Evolutionary conservation across 2,329 filamentous ascomycete genomes (phyloP).

Genomic region (Albophoma yamanashiensis): DNA sequence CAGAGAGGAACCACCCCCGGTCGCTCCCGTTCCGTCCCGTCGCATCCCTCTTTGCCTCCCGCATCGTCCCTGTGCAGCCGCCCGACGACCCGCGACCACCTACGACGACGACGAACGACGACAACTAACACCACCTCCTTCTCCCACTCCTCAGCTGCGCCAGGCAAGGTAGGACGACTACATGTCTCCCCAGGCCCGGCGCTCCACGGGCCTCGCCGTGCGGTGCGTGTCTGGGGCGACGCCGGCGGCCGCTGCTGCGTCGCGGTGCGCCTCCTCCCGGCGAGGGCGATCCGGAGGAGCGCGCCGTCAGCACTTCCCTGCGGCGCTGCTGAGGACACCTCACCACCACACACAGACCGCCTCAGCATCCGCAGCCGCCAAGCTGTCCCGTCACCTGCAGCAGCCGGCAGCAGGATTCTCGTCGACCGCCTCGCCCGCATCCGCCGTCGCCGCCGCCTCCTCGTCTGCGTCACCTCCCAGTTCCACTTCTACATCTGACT

Average conservation of each 20-base stretch:
- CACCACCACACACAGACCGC: neutral
- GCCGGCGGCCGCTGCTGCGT: neutral
- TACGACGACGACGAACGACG: neutral
- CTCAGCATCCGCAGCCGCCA: neutral
- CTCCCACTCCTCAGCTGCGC: neutral
- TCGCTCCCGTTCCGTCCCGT: neutral
- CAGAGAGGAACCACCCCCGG: neutral
- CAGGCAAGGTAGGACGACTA: neutral
- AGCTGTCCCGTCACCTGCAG: constrained; percentile 1
- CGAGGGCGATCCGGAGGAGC: neutral
- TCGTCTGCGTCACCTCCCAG: neutral
- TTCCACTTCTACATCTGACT: neutral
- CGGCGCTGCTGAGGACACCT: neutral
- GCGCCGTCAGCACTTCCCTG: neutral
- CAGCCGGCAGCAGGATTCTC: constrained; percentile 1
- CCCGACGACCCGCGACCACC: neutral
- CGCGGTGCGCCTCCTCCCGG: neutral
- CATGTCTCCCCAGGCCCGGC: constrained; percentile 22
- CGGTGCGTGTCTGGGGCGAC: constrained; percentile 3
- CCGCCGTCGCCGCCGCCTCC: neutral
- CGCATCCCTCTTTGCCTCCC: neutral
- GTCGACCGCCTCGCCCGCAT: neutral
- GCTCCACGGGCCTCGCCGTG: constrained; percentile 17
- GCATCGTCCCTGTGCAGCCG: neutral
- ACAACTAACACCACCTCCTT: neutral